Base-by-base conservation (phyloP, 2,329 filamentous ascomycete species). In the Cercospora sp. region DNA sequence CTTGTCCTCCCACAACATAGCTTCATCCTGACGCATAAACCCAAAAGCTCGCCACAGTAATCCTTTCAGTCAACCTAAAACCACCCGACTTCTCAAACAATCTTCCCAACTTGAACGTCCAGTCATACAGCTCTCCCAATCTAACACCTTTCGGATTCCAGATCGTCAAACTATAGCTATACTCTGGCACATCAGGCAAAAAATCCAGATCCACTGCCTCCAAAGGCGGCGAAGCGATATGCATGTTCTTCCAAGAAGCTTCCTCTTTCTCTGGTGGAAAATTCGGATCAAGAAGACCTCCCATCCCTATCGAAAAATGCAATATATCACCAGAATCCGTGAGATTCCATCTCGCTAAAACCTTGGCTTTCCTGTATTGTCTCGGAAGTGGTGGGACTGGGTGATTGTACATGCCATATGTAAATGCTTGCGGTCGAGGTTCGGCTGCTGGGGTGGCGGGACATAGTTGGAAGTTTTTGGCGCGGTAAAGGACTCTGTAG, bases 41-140 rank as follows among this genome's bases (percentile, higher is more conserved):
- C 61, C 61, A 55, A n/a, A 63, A 63, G 1, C 39, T 33, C 48
- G 61, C 61, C n/a, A 63, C 61, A 3, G 45, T 48, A 10, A 55
- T 53, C 51, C 61, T 45, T 18, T 48, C 61, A 28, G 33, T 48
- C 26, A 63, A 18, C 30, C 28, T 33, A 3, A 36, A 28, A n/a
- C 61, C 61, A 7, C 30, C 53, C 30, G 61, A 23, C 42, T 48
- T 63, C 16, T 63, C 61, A 26, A 55, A 63, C n/a, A 55, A 16
- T 16, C 45, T 20, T 6, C 61, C 61, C 16, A 69, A 36, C n/a
- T 39, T 69, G 65, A 65, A 69, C 1, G 65, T 69, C 65, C 67
- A 67, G 10, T 69, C 67, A 20, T 64, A 65, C 42, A 69, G 12
- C 31, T 69, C 67, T 18, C 67, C 67, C 13, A 67, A 63, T 20